Base-by-base conservation (phyloP, 176 grass and related monocot species). In the Themeda triandra region DNA sequence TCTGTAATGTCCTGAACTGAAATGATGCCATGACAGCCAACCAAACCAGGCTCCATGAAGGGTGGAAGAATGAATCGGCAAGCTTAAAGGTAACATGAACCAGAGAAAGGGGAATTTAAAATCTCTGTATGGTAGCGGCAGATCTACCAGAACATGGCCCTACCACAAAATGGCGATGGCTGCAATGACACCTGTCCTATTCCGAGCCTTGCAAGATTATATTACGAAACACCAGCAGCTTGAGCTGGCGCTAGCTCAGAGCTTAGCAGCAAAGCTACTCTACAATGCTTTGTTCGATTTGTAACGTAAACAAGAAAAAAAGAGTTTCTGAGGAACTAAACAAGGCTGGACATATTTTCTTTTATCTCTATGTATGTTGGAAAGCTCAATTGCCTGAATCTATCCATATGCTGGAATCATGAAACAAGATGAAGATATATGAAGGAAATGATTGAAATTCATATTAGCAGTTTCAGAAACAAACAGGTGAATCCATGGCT, bases 141-240 rank as follows among this genome's bases (percentile, higher is more conserved):
- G 67, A 86, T 68, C 88, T 86, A 86, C 58, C 51, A 37, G 66
- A 83, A 59, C 84, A 82, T 86, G 83, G 13, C 54, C 83, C 79
- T 86, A 86, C 77, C 42, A 76, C 13, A 25, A 31, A 87, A 39
- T 27, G 66, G 42, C 35, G 63, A 37, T 68, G 29, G 3, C 30
- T 27, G 60, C 41, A 45, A 75, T 75, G 70, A 30, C 78, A 80
- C 76, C 31, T 17, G 39, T 44, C n/a, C 5, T 66, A 66, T 74
- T 36, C 46, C 23, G 76, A 80, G 69, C 49, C 76, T 78, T 85
- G 64, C 82, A 75, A 59, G 70, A 75, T 85, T 85, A 85, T 85
- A 76, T 75, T 80, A 75, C 45, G 28, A 23, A 75, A 74, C 21
- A 40, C 21, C 66, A 73, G 28, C 68, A 67, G 33, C 29, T 19